Conservation (phyloP, 352 stramenopile species). For the Globisporangium abappressorium region DNA sequence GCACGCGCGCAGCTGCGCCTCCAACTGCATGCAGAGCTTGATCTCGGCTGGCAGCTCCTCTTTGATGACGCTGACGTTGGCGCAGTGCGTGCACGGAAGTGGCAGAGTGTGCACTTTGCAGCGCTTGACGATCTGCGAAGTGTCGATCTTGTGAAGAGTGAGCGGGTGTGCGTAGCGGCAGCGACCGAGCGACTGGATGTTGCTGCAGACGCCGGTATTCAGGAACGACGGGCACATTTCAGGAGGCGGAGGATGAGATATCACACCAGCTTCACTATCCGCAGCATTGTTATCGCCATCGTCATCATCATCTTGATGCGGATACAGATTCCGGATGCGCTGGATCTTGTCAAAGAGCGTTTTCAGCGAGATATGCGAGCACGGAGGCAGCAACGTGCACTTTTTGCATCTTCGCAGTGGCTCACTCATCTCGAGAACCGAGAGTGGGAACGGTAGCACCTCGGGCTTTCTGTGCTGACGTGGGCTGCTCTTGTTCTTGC, state of each 20-base stretch:
- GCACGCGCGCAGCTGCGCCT: slow-evolving; percentile 29
- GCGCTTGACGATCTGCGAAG: slow-evolving; percentile 29
- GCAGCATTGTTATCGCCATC: slow-evolving; percentile 15
- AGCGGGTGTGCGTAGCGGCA: slow-evolving; percentile 62
- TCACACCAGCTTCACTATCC: not conserved
- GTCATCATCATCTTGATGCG: slow-evolving; percentile 18
- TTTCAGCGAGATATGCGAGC: slow-evolving; percentile 45
- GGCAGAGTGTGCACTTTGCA: slow-evolving; percentile 33
- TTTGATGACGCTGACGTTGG: slow-evolving; percentile 30
- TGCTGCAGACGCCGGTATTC: slow-evolving; percentile 45
- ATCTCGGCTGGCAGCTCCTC: slow-evolving; percentile 21
- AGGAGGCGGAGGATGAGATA: not conserved
- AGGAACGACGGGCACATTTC: slow-evolving; percentile 54
- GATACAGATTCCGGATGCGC: slow-evolving; percentile 46
- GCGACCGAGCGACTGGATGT: slow-evolving; percentile 56
- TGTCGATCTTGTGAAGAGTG: slow-evolving; percentile 56
- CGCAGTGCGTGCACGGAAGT: slow-evolving; percentile 57
- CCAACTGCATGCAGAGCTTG: slow-evolving; percentile 21
- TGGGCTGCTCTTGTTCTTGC: not conserved
- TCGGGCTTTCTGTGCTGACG: not conserved
- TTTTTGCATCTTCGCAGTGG: slow-evolving; percentile 57
- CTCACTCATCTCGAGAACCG: slow-evolving; percentile 53
- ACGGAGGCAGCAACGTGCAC: slow-evolving; percentile 67
- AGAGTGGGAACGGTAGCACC: slow-evolving; percentile 46
- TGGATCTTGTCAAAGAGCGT: slow-evolving; percentile 45